Base-by-base conservation (phyloP, 106 monocot species). In the Vanilla planifolia region DNA sequence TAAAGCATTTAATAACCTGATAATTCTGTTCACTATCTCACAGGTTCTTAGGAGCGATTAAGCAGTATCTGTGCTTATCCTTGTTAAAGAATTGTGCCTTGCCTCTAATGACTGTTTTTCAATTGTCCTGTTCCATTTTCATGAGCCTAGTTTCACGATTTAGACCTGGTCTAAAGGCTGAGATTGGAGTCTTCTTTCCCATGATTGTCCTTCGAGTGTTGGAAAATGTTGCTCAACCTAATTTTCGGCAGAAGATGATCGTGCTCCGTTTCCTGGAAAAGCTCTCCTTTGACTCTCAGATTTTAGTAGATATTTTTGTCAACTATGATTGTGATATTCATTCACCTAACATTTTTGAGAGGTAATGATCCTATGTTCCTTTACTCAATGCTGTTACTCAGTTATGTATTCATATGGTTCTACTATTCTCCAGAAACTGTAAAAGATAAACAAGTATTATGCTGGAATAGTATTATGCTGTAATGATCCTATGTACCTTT, bases 261-360 rank as follows among this genome's bases (percentile, higher is more conserved):
- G 86, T 92, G 24, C 86, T 92, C 70, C 65, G 83, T 5, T 92
- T 92, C 57, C 33, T 92, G 70, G 87, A 87, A 45, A 92, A 92
- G 67, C 66, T 92, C 17, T 92, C 87, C 39, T 30, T 73, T 52
- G 92, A 92, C 69, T 92, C 92, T 32, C 92, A 92, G 59, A 87
- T 92, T 36, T 69, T 92, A 39, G 92, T 92, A 17, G 92, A 92
- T 44, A 84, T 92, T 67, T 92, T 92, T 53, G 73, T 81, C 26
- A 92, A 92, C 64, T 92, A 92, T 66, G 92, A 92, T 51, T 92
- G 92, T 73, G 92, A 92, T 71, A 84, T 87, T 39, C 87, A 87
- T 67, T 84, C 92, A 27, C 74, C 92, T 16, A 92, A 92, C 59
- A 92, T 87, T 55, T 92, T 92, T 73, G 92, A 92, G 69, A 87